Evolutionary conservation across 345 rosid genomes (phyloP), one percentile per base, ranked within the genome.

Genomic region (Corymbia maculata): DNA sequence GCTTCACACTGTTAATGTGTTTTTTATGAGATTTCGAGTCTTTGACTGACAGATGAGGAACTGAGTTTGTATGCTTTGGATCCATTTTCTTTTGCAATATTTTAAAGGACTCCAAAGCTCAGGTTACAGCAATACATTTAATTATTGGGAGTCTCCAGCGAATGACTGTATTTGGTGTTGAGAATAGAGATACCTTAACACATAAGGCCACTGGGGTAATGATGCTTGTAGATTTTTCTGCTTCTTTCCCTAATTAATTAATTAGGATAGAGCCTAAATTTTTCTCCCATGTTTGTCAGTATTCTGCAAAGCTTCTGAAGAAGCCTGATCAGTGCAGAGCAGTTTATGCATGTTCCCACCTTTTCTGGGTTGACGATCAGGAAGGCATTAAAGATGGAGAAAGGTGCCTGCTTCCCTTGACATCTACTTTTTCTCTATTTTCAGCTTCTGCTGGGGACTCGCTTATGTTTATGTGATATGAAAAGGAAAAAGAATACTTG

Each of bases 271-370:
- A 32, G n/a, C 64, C 57, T 44, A 22, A 24, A 80, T 44, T 80
- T 13, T 79, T 53, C 44, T 68, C 28, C 59, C 52, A 51, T 17
- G 47, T 80, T 84, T 61, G 84, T 70, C 95, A 97, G 98, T 96
- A 96, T 89, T 95, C 98, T 47, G 98, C 98, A 84, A 94, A 95
- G 93, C 98, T 97, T 87, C 89, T 97, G 87, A 96, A 95, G 95
- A 97, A 96, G 95, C 96, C 97, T 89, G 99, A 97, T 92, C 99
- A 97, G 88, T 95, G 99, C 90, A 94, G 98, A 94, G 98, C 98
- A 5, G 98, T 96, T 87, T 97, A 94, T 87, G 96, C 98, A 85
- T 97, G 98, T 89, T 94, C 99, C 51, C 98, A 96, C 91, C 98
- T 97, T 86, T 97, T 97, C 87, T 97, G 99, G 99, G 94, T 94